Base-by-base conservation (phyloP, 441 rosid genomes). In the Pelargonium cotyledonis region DNA sequence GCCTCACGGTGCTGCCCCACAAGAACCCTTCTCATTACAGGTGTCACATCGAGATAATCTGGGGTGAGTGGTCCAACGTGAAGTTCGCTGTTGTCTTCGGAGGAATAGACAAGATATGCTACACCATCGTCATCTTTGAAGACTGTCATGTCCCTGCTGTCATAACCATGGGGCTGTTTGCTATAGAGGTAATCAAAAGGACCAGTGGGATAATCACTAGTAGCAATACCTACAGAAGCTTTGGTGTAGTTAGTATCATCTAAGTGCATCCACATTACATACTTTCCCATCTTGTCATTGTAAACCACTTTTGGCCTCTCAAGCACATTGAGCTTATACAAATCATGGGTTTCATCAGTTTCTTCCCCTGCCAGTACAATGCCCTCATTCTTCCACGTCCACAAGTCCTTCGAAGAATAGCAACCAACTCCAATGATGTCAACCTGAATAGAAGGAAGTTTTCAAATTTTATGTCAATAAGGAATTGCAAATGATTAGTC, bases 221-320 rank as follows among this genome's bases (percentile, higher is more conserved):
- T 43, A 31, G 97, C 97, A 38, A 94, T 65, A 12, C 99, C 97
- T 29, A 85, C 88, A 3, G 92, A 74, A 43, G 99, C 99, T 85
- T 91, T 94, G 46, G 99, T 94, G 76, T 94, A 94, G 83, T 94
- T 94, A 65, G 80, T 82, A 73, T 91, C 94, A 40, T 94, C 99
- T 4, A 91, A 83, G 74, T 94, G 99, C 99, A 94, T 91, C 97
- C 99, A 94, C 96, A 94, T 94, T 47, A 91, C 90, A 41, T 94
- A 94, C 65, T 91, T 91, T 15, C 79, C 82, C 0, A 94, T 88
- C 62, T 68, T 83, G 14, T 81, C 87, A 61, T 89, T 91, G 90
- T 87, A 88, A 40, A 91, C 75, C 43, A 94, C 97, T 83, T 94
- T 94, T 6, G 97, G 97, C 78, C 97, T 82, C 78, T 94, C 99